Evolutionary conservation across 1,284 basidiomycete genomes (phyloP), one percentile per base, ranked within the genome.

Genomic region (Sporisorium scitamineum): DNA sequence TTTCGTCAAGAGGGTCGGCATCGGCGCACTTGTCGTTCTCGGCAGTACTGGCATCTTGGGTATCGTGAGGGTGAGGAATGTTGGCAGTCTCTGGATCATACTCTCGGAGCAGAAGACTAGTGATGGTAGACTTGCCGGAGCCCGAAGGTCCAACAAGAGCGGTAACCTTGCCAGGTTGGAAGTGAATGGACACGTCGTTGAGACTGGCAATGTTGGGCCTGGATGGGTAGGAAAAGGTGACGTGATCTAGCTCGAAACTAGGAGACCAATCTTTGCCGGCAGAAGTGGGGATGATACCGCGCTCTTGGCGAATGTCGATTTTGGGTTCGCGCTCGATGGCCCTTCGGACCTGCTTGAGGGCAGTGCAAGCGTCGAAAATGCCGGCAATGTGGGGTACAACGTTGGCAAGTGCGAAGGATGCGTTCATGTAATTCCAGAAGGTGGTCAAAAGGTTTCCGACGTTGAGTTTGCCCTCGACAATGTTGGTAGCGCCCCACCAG

Each of bases 71-170:
- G 39, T 75, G 72, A n/a, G 69, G 66, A 16, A 76, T 57, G 65
- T 80, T 79, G 48, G 79, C 70, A 7, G 80, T 78, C 52, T 81
- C 78, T 0, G 87, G 87, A 53, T 88, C 87, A 73, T 86, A 87
- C 54, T 87, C 84, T 14, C 87, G 84, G 3, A 86, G 72, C 1
- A 88, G 78, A 3, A 87, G 80, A 11, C 83, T 72, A 9, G 86
- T 85, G 34, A 87, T 84, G 11, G 88, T 88, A 0, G 86, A 87
- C 79, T 85, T 85, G 44, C 84, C 84, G 6, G 79, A 81, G 9
- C 84, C 84, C 3, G 71, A 76, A 1, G 82, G 81, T 3, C 84
- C 84, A 22, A 85, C 84, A 24, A 89, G 81, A 4, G 84, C 84
- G 4, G 83, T 85, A 22, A 85, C 80, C 58, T 84, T 80, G 29